Evolutionary conservation across 345 rosid genomes (phyloP).

Genomic region (Schrenkiella parvula): DNA sequence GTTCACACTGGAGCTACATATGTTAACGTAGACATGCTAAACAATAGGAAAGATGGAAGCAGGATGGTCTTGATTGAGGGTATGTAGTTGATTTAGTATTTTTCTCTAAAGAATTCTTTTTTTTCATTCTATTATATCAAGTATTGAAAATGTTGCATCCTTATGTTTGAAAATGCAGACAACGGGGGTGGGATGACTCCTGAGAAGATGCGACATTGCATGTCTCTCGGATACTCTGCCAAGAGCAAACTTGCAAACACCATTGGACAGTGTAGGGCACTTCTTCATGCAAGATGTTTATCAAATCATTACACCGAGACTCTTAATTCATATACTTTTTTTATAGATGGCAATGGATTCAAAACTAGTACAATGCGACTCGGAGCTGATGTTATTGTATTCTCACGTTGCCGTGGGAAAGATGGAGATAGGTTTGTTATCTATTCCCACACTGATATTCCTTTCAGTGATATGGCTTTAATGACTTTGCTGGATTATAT

Average conservation of each 20-base stretch:
- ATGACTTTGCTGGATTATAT: neutral
- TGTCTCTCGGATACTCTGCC: conserved; percentile 86
- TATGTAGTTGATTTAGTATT: conserved; percentile 17
- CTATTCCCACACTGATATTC: neutral
- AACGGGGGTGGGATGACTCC: conserved; percentile 98
- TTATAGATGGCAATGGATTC: conserved; percentile 90
- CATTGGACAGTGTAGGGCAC: conserved; percentile 70
- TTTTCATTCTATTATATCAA: neutral
- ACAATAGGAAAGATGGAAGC: conserved; percentile 60
- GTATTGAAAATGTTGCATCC: neutral
- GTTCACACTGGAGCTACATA: conserved; percentile 70
- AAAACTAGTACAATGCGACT: conserved; percentile 99
- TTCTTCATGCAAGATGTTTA: neutral
- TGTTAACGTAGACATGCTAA: conserved; percentile 62
- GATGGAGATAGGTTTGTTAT: conserved; percentile 57
- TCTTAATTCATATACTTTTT: neutral
- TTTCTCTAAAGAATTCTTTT: neutral
- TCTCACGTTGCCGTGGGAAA: conserved; percentile 67
- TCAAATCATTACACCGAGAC: neutral
- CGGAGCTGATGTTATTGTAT: conserved; percentile 97
- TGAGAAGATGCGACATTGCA: conserved; percentile 75
- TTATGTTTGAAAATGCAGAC: conserved; percentile 43
- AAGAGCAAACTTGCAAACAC: conserved; percentile 80
- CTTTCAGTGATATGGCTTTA: neutral
- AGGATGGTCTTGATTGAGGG: conserved; percentile 81